Conservation (phyloP, 768 basidiomycete species). For the Leccinum truebloodii region DNA sequence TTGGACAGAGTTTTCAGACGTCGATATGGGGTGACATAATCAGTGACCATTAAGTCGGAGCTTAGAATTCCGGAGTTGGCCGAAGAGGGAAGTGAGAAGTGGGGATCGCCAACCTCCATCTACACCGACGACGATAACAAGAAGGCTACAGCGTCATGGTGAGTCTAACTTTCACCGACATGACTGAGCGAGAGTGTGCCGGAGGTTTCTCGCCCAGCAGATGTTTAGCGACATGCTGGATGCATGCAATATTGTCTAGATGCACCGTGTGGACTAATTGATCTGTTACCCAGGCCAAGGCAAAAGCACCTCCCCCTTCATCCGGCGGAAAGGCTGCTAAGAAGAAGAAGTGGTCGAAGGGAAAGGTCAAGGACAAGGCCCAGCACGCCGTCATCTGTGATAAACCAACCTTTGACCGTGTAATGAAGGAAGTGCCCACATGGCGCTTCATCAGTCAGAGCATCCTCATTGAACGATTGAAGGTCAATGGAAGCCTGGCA, state of each 20-base stretch:
- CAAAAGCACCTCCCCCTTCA: slow-evolving; percentile 63
- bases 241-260: slow-evolving; percentile 20
- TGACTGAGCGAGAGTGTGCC: neutral
- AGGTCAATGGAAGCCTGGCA: slow-evolving; percentile 94
- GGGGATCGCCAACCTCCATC: slow-evolving; percentile 5
- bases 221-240: slow-evolving; percentile 24
- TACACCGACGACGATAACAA: slow-evolving; percentile 31
- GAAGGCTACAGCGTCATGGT: slow-evolving; percentile 31
- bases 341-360: slow-evolving; percentile 99
- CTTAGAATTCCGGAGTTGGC: slow-evolving; percentile 20
- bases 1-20: neutral
- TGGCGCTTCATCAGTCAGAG: slow-evolving; percentile 98
- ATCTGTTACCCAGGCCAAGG: slow-evolving; percentile 63
- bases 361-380: slow-evolving; percentile 99
- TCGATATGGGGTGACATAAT: slow-evolving; percentile 26
- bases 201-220: neutral
- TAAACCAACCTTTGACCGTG: slow-evolving; percentile 90
- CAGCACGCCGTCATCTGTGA: slow-evolving; percentile 94
- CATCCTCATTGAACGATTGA: slow-evolving; percentile 98
- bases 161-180: slow-evolving; percentile 15
- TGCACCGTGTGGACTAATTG: slow-evolving; percentile 13
- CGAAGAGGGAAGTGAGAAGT: slow-evolving; percentile 3
- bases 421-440: slow-evolving; percentile 97
- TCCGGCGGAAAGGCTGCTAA: slow-evolving; percentile 87
- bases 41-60: slow-evolving; percentile 19